Evolutionary conservation across 805 yeast genomes (phyloP), one percentile per base, ranked within the genome.

Genomic region (Naumovozyma baii): DNA sequence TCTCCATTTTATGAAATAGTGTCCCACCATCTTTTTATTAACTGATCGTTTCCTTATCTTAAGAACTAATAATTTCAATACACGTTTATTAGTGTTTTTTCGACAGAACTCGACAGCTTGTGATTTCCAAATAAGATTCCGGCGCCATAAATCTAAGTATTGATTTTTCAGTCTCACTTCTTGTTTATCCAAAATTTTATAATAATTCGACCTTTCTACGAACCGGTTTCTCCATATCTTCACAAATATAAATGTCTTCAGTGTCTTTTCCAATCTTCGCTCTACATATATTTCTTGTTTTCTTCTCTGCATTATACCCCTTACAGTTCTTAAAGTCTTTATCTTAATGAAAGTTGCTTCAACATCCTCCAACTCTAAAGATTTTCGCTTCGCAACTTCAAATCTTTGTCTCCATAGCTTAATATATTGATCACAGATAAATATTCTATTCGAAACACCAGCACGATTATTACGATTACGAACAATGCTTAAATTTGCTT

Each of bases 181-280:
- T 10, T 36, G 33, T 1, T 45, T 43, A 12, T 28, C 37, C 18
- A 37, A 30, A 13, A 46, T 36, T 2, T 48, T 39, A 38, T 49
- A 48, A 12, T 36, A 33, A 29, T 41, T 42, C 4, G 46, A 26
- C 5, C 33, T 45, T 22, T 52, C 50, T 29, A 42, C 18, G 20
- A 48, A 50, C 30, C 55, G 43, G 34, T 42, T 48, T 9, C 15
- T 18, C 62, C 61, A 58, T 4, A 52, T 20, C 5, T 40, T 38
- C 12, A 41, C 34, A 22, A 57, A 47, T 8, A 47, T 37, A 37
- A 38, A 42, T 19, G 28, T 29, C 14, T 38, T 14, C 3, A 49
- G 36, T 18, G 46, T 31, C 7, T 14, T 5, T 28, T 45, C 42
- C 14, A 49, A 18, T 5, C 19, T 43, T 1, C 18, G 16, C 3